phyloP scores from a whole-genome alignment of 73 alveolate species.

The Tetrahymena borealis region DNA sequence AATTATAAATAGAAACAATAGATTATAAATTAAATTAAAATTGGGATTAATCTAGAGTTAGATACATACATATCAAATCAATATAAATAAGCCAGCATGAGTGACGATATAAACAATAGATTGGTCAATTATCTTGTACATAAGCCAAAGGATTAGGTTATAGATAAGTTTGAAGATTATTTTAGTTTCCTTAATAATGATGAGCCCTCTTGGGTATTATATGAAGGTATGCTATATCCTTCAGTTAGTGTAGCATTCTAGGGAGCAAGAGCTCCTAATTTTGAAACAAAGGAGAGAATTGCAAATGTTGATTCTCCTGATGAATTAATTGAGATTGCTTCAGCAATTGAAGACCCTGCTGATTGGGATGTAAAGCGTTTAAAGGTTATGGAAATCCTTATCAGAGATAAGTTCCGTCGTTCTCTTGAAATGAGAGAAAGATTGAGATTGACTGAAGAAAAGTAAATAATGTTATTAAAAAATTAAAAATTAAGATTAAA shows the following conservation, averaged over 20 bases:
- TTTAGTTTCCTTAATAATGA: not conserved
- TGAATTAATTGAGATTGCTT: slow-evolving; percentile 28
- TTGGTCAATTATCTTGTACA: not conserved
- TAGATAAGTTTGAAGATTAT: not conserved
- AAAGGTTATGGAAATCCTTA: slow-evolving; percentile 55
- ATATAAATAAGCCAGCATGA: not conserved
- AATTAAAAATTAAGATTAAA: no score
- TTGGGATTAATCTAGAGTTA: no score
- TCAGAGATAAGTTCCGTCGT: slow-evolving; percentile 69
- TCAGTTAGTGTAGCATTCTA: not conserved
- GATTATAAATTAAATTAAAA: no score
- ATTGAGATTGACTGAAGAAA: slow-evolving; percentile 51
- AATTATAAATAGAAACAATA: not conserved
- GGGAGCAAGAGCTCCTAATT: not conserved
- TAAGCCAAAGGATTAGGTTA: not conserved
- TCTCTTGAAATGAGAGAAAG: slow-evolving; percentile 57
- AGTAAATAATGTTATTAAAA: slow-evolving; percentile 22
- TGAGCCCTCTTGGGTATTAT: not conserved
- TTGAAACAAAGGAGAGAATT: not conserved
- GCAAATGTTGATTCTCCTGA: not conserved
- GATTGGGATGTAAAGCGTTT: slow-evolving; percentile 50
- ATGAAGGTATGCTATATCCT: not conserved
- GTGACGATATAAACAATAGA: not conserved
- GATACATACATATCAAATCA: no score
- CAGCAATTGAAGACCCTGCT: slow-evolving; percentile 55